Conservation (phyloP, 1,139 yeast genomes). For the Scheffersomyces lignicola region DNA sequence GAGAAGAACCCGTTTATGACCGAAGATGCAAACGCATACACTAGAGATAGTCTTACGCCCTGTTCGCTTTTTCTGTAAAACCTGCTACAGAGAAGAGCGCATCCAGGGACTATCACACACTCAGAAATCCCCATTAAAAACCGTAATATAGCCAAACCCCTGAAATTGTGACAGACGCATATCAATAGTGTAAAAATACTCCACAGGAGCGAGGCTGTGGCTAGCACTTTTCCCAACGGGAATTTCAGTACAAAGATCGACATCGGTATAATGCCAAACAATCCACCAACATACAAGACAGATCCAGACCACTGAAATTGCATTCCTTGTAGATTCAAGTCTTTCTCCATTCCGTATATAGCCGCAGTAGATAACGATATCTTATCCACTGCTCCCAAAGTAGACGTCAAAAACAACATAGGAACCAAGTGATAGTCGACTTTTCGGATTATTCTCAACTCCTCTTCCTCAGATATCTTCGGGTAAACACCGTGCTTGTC, state of each 20-base stretch:
- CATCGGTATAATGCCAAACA: slow-evolving; percentile 44
- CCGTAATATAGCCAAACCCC: slow-evolving; percentile 31
- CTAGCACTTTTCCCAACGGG: slow-evolving; percentile 29
- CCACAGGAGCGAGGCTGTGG: slow-evolving; percentile 26
- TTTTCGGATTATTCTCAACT: slow-evolving; percentile 25
- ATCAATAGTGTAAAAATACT: slow-evolving; percentile 24
- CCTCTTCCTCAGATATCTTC: slow-evolving; percentile 24
- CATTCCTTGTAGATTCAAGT: slow-evolving; percentile 34
- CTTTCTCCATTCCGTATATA: slow-evolving; percentile 39
- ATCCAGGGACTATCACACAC: slow-evolving; percentile 42
- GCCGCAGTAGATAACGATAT: slow-evolving; percentile 43
- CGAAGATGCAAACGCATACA: slow-evolving; percentile 30
- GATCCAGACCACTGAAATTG: slow-evolving; percentile 51
- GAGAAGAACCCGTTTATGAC: slow-evolving; percentile 32
- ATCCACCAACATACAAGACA: slow-evolving; percentile 46
- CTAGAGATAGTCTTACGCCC: slow-evolving; percentile 24
- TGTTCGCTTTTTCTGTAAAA: slow-evolving; percentile 28
- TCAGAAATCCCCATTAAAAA: slow-evolving; percentile 36
- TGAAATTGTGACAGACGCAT: slow-evolving; percentile 29
- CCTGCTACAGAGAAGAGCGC: slow-evolving; percentile 30
- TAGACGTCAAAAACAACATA: slow-evolving; percentile 30
- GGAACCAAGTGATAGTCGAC: slow-evolving; percentile 37
- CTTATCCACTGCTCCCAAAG: slow-evolving; percentile 46
- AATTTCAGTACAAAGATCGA: slow-evolving; percentile 25
- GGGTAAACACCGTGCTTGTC: slow-evolving; percentile 13